Base-by-base conservation (phyloP, 495 filamentous ascomycete genomes). In the Talaromyces liani region DNA sequence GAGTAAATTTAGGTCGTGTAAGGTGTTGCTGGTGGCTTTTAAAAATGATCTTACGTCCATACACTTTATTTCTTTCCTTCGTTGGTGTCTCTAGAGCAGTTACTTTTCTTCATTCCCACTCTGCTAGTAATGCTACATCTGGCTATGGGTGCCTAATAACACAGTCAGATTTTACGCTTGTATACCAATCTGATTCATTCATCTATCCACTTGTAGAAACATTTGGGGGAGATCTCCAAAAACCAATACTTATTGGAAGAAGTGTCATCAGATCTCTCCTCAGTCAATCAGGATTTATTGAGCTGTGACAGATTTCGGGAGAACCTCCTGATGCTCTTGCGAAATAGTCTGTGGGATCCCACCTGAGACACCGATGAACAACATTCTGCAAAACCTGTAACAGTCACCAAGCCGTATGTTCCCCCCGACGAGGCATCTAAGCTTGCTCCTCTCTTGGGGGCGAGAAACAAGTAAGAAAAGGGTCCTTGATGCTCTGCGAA, bases 1-100 rank as follows among this genome's bases (percentile, higher is more conserved):
- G 94, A 98, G 80, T 97, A 73, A 65, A 45, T 20, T 7, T 12
- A 27, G 29, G 60, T 65, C 62, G 62, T 60, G 29, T 81, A 59
- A 68, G 27, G 20, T 18, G 56, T 14, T 22, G 27, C 59, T 24
- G 39, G 22, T 61, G 33, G 33, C 39, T 33, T 33, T n/a, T 27
- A 14, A 51, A 47, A 63, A 41, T 55, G 51, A 63, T 57, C 47
- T 58, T 64, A 31, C 22, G 34, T 45, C 14, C 31, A 27, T 22
- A 34, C 18, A 22, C 10, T 25, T 60, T 60, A 63, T 60, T 31
- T 53, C 65, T 45, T 65, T 69, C 51, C 27, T 41, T 63, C 29
- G n/a, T 45, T 22, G 12, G 7, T 27, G 20, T 34, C 20, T 27
- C 22, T 56, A 45, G 24, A 31, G 20, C 33, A 29, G n/a, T 27